phyloP scores from a whole-genome alignment of 2,329 filamentous ascomycete species.

The Colletotrichum kahawae region DNA sequence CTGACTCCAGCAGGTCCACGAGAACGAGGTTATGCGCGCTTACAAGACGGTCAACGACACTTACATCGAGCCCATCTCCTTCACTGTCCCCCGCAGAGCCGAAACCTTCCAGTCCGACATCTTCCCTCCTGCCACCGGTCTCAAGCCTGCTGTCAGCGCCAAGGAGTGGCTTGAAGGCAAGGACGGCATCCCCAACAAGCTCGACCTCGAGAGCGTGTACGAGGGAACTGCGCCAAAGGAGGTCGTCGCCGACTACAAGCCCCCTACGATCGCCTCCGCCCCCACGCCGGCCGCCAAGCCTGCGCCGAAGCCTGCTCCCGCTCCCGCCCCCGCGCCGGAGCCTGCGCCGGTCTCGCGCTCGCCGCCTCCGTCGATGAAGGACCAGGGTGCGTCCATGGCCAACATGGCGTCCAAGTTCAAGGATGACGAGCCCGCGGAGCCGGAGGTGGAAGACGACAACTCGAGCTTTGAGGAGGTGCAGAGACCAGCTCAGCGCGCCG shows the following conservation, averaged over 20 bases:
- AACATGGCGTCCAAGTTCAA: conserved; percentile 86
- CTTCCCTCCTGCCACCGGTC: conserved; percentile 83
- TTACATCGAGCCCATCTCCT: conserved; percentile 96
- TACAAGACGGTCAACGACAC: conserved; percentile 97
- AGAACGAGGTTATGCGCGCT: conserved; percentile 93
- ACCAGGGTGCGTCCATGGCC: conserved; percentile 87
- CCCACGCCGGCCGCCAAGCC: conserved; percentile 49
- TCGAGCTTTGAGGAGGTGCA: conserved; percentile 88
- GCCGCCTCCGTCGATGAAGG: conserved; percentile 73
- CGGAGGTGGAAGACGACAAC: conserved; percentile 68
- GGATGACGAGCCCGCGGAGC: conserved; percentile 67
- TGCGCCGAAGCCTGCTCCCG: conserved; percentile 52
- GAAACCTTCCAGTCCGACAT: conserved; percentile 98
- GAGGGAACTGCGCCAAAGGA: conserved; percentile 83
- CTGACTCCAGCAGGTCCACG: conserved; percentile 69
- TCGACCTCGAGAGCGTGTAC: conserved; percentile 91
- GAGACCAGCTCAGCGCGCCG: conserved; percentile 71
- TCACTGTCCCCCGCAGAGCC: conserved; percentile 91
- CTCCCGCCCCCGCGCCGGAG: conserved; percentile 54
- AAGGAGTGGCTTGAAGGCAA: conserved; percentile 89
- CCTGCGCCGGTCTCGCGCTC: conserved; percentile 41
- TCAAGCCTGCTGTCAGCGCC: conserved; percentile 80
- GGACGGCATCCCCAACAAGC: conserved; percentile 83
- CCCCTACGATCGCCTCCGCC: conserved; percentile 50
- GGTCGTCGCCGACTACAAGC: conserved; percentile 72